phyloP scores from a whole-genome alignment of 116 monocot genomes.

The Zostera marina region DNA sequence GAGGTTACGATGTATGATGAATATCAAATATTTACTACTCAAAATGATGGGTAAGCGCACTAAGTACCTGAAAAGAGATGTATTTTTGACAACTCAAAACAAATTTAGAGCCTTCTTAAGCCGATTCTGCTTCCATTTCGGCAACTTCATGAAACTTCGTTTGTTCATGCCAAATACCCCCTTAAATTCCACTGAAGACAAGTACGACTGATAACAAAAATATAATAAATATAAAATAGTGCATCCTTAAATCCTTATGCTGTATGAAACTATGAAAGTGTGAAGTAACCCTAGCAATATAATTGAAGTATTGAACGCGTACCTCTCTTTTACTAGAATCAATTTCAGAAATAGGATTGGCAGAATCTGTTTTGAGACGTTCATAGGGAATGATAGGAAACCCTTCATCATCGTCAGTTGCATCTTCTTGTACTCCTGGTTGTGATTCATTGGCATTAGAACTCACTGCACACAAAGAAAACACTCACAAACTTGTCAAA shows the following conservation, averaged over 20 bases:
- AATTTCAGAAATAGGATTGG: constrained; percentile 56
- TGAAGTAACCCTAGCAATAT: not conserved
- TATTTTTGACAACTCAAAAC: constrained; percentile 17
- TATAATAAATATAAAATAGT: not conserved
- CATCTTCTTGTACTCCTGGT: constrained; percentile 40
- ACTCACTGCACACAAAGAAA: constrained; percentile 21
- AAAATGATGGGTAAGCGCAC: no score
- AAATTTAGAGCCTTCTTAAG: constrained; percentile 55
- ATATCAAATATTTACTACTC: no score
- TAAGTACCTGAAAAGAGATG: not conserved
- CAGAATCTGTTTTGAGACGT: constrained; percentile 40
- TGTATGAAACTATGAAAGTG: no score
- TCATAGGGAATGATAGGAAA: constrained; percentile 53
- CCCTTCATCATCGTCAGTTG: constrained; percentile 36
- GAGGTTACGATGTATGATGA: no score
- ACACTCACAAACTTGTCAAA: no score
- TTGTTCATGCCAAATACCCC: constrained; percentile 69
- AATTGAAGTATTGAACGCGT: not conserved
- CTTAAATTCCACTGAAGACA: constrained; percentile 63
- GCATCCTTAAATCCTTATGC: no score
- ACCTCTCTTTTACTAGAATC: constrained; percentile 91
- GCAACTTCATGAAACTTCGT: constrained; percentile 61
- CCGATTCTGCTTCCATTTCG: constrained; percentile 96
- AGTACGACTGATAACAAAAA: constrained; percentile 50
- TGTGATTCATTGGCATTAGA: constrained; percentile 23